Evolutionary conservation across 208 protist species (phyloP).

Genomic region (Crithidia bombi): DNA sequence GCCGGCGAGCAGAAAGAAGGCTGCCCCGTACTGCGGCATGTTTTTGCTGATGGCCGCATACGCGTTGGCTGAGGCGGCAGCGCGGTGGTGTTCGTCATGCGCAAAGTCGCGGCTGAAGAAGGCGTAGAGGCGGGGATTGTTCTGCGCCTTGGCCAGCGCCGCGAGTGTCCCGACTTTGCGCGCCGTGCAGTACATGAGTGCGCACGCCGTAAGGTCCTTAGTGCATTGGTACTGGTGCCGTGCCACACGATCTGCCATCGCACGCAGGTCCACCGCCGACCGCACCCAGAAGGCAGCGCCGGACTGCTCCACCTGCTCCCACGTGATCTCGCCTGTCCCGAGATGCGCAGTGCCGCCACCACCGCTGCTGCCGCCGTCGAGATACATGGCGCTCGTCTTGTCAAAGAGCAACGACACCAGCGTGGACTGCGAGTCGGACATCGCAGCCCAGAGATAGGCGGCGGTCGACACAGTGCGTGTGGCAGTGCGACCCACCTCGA

Average conservation of each 20-base stretch:
- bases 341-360: neutral
- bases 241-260: conserved; percentile 76
- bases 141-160: conserved; percentile 89
- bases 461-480: conserved; percentile 48
- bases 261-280: conserved; percentile 56
- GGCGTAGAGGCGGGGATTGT: conserved; percentile 73
- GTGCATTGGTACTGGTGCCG: conserved; percentile 77
- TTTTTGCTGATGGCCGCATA: conserved; percentile 91
- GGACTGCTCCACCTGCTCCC: conserved; percentile 65
- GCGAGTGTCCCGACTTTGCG: conserved; percentile 84
- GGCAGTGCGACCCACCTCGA: conserved; percentile 50
- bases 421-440: conserved; percentile 70
- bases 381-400: conserved; percentile 18
- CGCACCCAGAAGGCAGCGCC: conserved; percentile 77
- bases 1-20: conserved; percentile 94
- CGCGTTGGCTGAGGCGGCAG: conserved; percentile 90
- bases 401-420: conserved; percentile 54
- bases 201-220: conserved; percentile 72
- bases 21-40: conserved; percentile 82
- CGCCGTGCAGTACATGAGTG: conserved; percentile 91
- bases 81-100: conserved; percentile 56
- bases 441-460: conserved; percentile 59
- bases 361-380: conserved; percentile 20
- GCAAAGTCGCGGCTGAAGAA: conserved; percentile 93
- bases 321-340: conserved; percentile 32